These are phyloP conservation scores for Ballota nigra DNA, from an alignment of 257 asterid genomes.

Conservation along the genomic window DNA sequence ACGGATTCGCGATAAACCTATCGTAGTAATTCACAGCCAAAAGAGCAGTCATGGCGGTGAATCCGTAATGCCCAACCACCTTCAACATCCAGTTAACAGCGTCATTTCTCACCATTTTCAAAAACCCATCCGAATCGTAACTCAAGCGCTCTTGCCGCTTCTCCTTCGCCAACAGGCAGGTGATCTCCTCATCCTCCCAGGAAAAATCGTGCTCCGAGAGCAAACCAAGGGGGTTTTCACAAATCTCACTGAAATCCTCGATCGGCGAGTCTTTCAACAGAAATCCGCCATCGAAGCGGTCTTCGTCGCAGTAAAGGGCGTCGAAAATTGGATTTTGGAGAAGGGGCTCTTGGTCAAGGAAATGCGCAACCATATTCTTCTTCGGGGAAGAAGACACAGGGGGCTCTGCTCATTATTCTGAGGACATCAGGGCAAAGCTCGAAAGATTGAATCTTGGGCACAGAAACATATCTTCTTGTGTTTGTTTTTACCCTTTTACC, in stretches of 20 bases:
- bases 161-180: slow-evolving; percentile 54
- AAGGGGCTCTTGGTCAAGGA: slow-evolving; percentile 35
- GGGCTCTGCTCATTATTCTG: slow-evolving; percentile 53
- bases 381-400: slow-evolving; percentile 50
- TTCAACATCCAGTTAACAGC: slow-evolving; percentile 71
- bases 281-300: slow-evolving; percentile 42
- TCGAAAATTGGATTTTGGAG: slow-evolving; percentile 50
- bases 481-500: slow-evolving; percentile 12
- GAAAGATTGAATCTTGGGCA: slow-evolving; percentile 47
- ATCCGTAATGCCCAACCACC: slow-evolving; percentile 57
- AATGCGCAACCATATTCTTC: slow-evolving; percentile 58
- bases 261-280: slow-evolving; percentile 26
- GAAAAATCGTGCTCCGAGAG: slow-evolving; percentile 53
- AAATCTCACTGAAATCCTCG: slow-evolving; percentile 22
- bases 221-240: slow-evolving; percentile 31
- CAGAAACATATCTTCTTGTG: slow-evolving; percentile 46
- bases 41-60: slow-evolving; percentile 57
- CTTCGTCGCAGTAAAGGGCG: slow-evolving; percentile 68
- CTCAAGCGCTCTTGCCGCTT: slow-evolving; percentile 34
- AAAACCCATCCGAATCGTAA: slow-evolving; percentile 35
- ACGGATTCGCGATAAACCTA: slow-evolving; percentile 49
- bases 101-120: slow-evolving; percentile 51
- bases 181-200: slow-evolving; percentile 83
- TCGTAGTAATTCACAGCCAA: slow-evolving; percentile 69
- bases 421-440: slow-evolving; percentile 32